These are phyloP conservation scores for Leccinum griseonigrum DNA, from an alignment of 1,284 basidiomycete species.

Conservation along the genomic window DNA sequence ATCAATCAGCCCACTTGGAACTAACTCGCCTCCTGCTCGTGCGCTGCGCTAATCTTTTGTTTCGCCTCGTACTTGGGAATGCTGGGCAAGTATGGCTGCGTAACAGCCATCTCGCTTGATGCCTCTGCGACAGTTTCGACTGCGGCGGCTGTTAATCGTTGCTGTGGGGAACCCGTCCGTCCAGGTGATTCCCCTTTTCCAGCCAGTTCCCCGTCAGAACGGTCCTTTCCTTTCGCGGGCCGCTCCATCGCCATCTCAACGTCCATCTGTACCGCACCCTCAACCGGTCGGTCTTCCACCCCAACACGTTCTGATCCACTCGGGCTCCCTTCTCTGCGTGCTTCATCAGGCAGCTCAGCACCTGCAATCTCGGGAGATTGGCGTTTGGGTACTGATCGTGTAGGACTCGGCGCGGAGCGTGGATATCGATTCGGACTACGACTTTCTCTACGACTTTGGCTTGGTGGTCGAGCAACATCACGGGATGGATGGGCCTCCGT, in stretches of 20 bases:
- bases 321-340: background rate
- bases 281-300: slow-evolving; percentile 5
- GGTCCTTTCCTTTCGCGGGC: slow-evolving; percentile 17
- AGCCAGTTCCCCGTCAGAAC: slow-evolving; percentile 12
- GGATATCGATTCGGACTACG: slow-evolving; percentile 11
- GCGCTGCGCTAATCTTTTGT: slow-evolving; percentile 24
- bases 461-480: slow-evolving; percentile 13
- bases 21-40: slow-evolving; percentile 27
- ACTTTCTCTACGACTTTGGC: slow-evolving; percentile 17
- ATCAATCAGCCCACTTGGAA: slow-evolving; percentile 4
- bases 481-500: slow-evolving; percentile 8
- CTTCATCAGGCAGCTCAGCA: slow-evolving; percentile 3
- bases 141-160: slow-evolving; percentile 2
- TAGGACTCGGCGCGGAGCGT: slow-evolving; percentile 12
- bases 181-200: slow-evolving; percentile 9
- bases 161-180: slow-evolving; percentile 6
- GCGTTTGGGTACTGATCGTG: slow-evolving; percentile 5
- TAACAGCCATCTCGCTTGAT: slow-evolving; percentile 22
- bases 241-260: slow-evolving; percentile 7
- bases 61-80: slow-evolving; percentile 29
- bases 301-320: slow-evolving; percentile 3
- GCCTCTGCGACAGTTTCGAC: slow-evolving; percentile 14
- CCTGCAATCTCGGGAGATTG: slow-evolving; percentile 2
- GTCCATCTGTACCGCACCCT: slow-evolving; percentile 6
- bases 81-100: slow-evolving; percentile 26